Conservation (phyloP, 2,329 filamentous ascomycete species). For the Tolypocladium cylindrosporum region DNA sequence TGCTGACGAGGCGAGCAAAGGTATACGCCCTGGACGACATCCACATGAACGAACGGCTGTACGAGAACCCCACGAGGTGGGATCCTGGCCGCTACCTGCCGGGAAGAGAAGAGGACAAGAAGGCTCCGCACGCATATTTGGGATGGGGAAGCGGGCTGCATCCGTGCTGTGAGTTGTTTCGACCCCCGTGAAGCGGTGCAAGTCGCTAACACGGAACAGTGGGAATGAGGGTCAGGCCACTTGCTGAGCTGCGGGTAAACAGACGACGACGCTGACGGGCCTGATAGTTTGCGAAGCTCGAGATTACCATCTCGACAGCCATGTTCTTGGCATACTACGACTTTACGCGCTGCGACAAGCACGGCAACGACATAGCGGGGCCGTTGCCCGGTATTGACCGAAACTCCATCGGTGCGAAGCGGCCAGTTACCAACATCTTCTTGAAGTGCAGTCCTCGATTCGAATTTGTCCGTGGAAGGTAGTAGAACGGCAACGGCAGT, state of each 20-base stretch:
- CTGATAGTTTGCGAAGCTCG: slow-evolving; percentile 39
- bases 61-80: slow-evolving; percentile 36
- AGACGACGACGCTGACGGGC: not conserved
- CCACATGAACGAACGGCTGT: slow-evolving; percentile 37
- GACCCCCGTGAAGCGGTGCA: too few relatives aligned
- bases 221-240: slow-evolving; percentile 4
- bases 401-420: slow-evolving; percentile 8
- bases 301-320: slow-evolving; percentile 37
- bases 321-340: slow-evolving; percentile 40
- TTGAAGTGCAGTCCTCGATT: slow-evolving; percentile 3
- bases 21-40: slow-evolving; percentile 36
- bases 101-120: slow-evolving; percentile 34
- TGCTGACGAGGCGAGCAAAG: slow-evolving; percentile 4
- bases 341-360: slow-evolving; percentile 28
- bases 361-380: slow-evolving; percentile 17
- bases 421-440: slow-evolving; percentile 6
- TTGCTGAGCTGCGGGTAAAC: not conserved
- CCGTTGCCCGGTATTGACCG: slow-evolving; percentile 6
- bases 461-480: not conserved
- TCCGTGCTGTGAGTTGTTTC: slow-evolving; percentile 19
- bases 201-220: not conserved
- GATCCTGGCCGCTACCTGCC: slow-evolving; percentile 39
- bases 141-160: slow-evolving; percentile 26
- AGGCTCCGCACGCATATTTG: slow-evolving; percentile 15
- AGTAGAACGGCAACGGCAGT: not conserved